phyloP scores from a whole-genome alignment of 371 early-diverging fungal species.

The Blastocladiella emersonii region DNA sequence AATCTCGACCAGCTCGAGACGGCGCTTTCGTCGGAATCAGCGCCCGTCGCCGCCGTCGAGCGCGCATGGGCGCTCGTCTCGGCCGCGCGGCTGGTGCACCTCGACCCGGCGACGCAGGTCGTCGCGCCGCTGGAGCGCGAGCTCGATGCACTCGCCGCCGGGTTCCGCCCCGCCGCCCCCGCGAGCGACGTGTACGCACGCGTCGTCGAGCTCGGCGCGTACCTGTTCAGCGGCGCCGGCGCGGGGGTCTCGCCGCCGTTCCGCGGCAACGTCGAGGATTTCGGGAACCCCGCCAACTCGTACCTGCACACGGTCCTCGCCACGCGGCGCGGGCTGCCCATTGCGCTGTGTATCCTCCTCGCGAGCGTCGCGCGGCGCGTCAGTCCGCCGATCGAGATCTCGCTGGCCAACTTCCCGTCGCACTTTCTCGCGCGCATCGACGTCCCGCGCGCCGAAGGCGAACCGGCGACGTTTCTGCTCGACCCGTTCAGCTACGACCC shows the following conservation, averaged over 20 bases:
- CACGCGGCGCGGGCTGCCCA: constrained; percentile 7
- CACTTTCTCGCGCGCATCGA: constrained; percentile 8
- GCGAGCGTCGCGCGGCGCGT: constrained; percentile 7
- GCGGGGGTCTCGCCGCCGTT: constrained; percentile 2
- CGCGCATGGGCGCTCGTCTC: too few species aligned
- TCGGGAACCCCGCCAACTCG: constrained; percentile 7
- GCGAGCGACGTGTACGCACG: not conserved
- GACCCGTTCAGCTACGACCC: too few species aligned
- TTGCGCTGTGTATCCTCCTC: constrained; percentile 7
- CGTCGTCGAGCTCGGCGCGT: constrained; percentile 6
- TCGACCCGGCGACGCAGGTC: too few species aligned
- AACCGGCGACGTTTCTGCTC: too few species aligned
- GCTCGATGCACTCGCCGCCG: constrained; percentile 10
- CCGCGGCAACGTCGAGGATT: not conserved
- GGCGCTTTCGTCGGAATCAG: too few species aligned
- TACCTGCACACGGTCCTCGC: constrained; percentile 8
- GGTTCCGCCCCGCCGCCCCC: not conserved
- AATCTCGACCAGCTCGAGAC: too few species aligned
- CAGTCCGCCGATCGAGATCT: constrained; percentile 3
- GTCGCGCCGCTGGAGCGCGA: not conserved
- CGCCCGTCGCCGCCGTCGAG: too few species aligned
- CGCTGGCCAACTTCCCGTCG: constrained; percentile 9
- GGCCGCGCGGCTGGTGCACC: too few species aligned
- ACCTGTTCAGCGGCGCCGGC: constrained; percentile 1
- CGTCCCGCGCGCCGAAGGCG: too few species aligned